Evolutionary conservation across 352 stramenopile species (phyloP), one percentile per base, ranked within the genome.

Genomic region (Pythium folliculosum): DNA sequence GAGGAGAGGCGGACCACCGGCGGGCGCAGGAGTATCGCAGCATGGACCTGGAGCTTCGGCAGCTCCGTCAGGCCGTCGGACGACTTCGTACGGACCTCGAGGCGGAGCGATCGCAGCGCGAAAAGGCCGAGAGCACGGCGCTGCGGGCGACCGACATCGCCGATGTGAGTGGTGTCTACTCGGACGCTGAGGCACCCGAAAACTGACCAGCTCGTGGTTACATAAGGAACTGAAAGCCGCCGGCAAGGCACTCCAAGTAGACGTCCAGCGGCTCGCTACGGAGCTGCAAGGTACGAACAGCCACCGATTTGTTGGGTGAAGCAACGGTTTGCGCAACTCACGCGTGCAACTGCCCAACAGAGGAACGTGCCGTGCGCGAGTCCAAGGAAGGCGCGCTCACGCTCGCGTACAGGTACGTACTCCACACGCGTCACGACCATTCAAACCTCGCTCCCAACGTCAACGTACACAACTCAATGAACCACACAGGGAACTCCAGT

Each of bases 11-110:
- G 7, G 72, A 87, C 22, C 72, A 73, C 27, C 71, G 69, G 16
- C 81, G 77, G 64, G 67, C 76, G 0, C 72, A 86, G 32, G 72
- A 89, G 52, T 83, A 80, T 47, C 73, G 80, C 25, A 73, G 60
- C 27, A 69, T 89, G 68, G 82, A 89, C 45, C 51, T 87, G 7
- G 80, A 91, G 40, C 27, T 88, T 19, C 73, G 77, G 1, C 78
- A 86, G 53, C 55, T 82, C 13, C 77, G 69, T 1, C 82, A 86
- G 52, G 56, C 62, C 5, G 63, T 84, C 3, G 76, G 69, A 22
- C 70, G 79, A 10, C 32, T 88, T 23, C 78, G 80, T 0, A 70
- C 75, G 0, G 82, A 91, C 38, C 77, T 75, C 40, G 78, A 89
- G 10, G 77, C 58, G 8, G 82, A 91, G 27, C 77, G 77, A n/a